phyloP scores from a whole-genome alignment of 768 basidiomycete species.

The Panaeolus cyanescens region DNA sequence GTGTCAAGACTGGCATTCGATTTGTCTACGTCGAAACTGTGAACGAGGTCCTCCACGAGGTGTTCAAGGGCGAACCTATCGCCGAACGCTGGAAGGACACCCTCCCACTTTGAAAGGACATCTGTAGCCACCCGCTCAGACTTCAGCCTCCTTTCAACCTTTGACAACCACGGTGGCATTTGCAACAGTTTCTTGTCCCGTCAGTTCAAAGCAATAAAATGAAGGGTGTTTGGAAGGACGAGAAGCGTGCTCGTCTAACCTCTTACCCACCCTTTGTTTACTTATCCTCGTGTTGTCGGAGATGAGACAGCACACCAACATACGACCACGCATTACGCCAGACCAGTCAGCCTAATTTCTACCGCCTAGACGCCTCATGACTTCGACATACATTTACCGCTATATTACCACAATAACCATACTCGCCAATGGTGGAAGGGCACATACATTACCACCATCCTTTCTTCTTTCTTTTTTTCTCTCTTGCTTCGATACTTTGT shows the following conservation, averaged over 20 bases:
- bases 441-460: not conserved
- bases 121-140: no score
- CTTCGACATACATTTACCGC: not conserved
- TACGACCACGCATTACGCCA: not conserved
- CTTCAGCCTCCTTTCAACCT: not conserved
- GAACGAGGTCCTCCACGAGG: slow-evolving; percentile 84
- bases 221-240: not conserved
- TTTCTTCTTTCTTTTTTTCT: no score
- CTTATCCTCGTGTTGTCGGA: not conserved
- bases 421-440: not conserved
- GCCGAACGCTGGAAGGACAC: slow-evolving; percentile 61
- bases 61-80: slow-evolving; percentile 65
- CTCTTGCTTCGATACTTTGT: slow-evolving; percentile 1
- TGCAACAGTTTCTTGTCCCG: not conserved
- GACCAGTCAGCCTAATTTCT: not conserved
- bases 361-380: not conserved
- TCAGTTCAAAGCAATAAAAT: not conserved
- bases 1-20: slow-evolving; percentile 92
- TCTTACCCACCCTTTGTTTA: not conserved
- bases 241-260: not conserved
- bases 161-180: not conserved
- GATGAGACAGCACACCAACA: not conserved
- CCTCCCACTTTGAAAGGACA: slow-evolving; percentile 11
- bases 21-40: slow-evolving; percentile 97
- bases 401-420: not conserved